Percentiles rank a stretch among this genome's conserved stretches.
phyloP scores from a whole-genome alignment of 768 basidiomycete genomes.

The Trichaptum fuscoviolaceum region DNA sequence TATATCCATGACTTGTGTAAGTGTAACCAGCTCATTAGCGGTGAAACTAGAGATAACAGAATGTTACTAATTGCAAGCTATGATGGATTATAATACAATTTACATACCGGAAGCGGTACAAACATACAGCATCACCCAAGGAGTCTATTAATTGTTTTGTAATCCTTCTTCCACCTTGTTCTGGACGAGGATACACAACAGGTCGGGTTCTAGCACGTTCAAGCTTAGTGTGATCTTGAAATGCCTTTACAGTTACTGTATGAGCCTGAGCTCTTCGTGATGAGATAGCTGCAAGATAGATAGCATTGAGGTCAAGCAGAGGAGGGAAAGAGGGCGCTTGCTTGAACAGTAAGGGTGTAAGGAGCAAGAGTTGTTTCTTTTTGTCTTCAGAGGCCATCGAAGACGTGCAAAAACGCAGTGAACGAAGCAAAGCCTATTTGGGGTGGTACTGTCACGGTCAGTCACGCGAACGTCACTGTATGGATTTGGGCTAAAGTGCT shows the following conservation, averaged over 20 bases:
- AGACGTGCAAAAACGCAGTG: neutral
- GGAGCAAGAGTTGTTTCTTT: neutral
- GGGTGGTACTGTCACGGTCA: no score
- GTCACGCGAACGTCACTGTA: no score
- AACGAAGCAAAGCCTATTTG: no score
- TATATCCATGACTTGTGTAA: slow-evolving; percentile 12
- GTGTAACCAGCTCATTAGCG: slow-evolving; percentile 8
- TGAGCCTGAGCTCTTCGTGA: neutral
- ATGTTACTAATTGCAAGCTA: neutral
- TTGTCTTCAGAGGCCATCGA: neutral
- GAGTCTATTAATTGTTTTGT: neutral
- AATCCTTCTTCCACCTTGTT: neutral
- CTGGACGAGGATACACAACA: neutral
- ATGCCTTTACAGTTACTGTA: neutral
- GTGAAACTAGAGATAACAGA: slow-evolving; percentile 14
- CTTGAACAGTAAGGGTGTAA: neutral
- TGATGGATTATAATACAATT: neutral
- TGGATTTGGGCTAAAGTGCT: no score
- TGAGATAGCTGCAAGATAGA: neutral
- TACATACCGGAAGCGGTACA: neutral
- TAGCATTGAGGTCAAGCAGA: neutral
- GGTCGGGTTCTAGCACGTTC: neutral
- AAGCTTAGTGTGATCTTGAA: neutral
- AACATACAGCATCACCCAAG: neutral
- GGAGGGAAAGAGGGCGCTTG: neutral